Evolutionary conservation across 805 yeast species (phyloP).

Genomic region (Yamadazyma philogaea): DNA sequence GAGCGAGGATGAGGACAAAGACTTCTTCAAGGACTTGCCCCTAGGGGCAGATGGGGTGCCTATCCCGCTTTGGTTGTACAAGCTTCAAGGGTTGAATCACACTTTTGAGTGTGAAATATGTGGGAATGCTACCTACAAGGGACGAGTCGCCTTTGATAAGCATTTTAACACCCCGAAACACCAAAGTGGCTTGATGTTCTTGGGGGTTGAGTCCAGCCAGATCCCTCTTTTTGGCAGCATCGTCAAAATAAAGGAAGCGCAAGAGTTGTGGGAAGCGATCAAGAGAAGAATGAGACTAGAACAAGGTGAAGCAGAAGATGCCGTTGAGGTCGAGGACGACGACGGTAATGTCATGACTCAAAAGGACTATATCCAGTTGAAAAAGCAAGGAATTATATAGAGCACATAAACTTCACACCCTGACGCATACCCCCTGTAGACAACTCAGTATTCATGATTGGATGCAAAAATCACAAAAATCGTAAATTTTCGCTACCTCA

Average conservation of each 20-base stretch:
- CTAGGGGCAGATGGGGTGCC: constrained; percentile 88
- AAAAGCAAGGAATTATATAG: constrained; percentile 79
- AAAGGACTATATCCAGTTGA: constrained; percentile 77
- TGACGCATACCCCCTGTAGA: too few species aligned
- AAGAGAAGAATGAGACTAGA: constrained; percentile 33
- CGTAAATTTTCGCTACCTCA: background rate
- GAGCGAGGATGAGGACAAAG: constrained; percentile 22
- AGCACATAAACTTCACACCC: too few species aligned
- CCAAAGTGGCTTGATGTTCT: constrained; percentile 63
- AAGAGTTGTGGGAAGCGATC: constrained; percentile 50
- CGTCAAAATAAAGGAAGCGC: constrained; percentile 64
- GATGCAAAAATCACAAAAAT: constrained; percentile 7
- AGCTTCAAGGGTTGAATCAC: constrained; percentile 78
- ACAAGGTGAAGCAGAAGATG: constrained; percentile 46
- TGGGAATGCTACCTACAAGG: constrained; percentile 69
- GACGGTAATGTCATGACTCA: constrained; percentile 91
- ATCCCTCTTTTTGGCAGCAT: constrained; percentile 57
- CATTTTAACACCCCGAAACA: constrained; percentile 79
- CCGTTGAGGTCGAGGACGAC: constrained; percentile 83
- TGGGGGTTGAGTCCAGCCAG: constrained; percentile 61
- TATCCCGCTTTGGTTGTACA: constrained; percentile 90
- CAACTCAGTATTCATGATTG: too few species aligned
- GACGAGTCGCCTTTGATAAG: constrained; percentile 64
- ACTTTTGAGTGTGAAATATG: constrained; percentile 82
- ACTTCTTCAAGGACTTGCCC: constrained; percentile 61